Evolutionary conservation across 2,329 filamentous ascomycete species (phyloP), one percentile per base, ranked within the genome.

Genomic region (Hypoxylon sp.): DNA sequence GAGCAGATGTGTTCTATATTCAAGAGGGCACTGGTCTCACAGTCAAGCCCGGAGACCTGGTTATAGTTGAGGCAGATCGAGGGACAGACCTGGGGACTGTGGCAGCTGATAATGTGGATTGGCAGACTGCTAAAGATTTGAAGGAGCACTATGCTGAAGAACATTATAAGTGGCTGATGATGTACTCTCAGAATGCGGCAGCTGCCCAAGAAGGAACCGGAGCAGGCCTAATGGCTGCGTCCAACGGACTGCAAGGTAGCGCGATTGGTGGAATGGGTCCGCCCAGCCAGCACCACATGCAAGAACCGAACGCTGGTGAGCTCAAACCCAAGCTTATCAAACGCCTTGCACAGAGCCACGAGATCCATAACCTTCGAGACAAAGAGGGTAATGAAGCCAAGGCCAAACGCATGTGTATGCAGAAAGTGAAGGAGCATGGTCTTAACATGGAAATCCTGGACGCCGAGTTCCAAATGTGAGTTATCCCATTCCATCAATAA

Each of bases 401-500:
- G 78, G 96, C 96, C 0, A 98, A 99, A 82, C 89, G 96, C 58
- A 91, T 97, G 44, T 97, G 94, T 77, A 96, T 97, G 83, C 93
- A 97, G 74, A 99, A 98, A 79, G 96, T 97, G 56, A 91, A 91
- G 70, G 95, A 98, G 75, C 94, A 98, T 78, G 90, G 93, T 49
- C 85, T 98, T 26, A 94, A 96, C 73, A 98, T 99, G 96, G 96
- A 99, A 78, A 98, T 99, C 68, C 87, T 99, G 5, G 96, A 99
- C 80, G 96, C 96, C 3, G 96, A 99, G 77, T 99, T 97, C 76
- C 96, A 99, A 76, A 96, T 97, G 95, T 97, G 83, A 87, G 92
- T 65, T 44, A 7, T 42, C 14, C 32, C n/a, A n/a, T 20, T 46
- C 4, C 26, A 30, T 14, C 55, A 30, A 4, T 11, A 4, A 45